Evolutionary conservation across 2,329 filamentous ascomycete species (phyloP).

Genomic region (Aspergillus sp.): DNA sequence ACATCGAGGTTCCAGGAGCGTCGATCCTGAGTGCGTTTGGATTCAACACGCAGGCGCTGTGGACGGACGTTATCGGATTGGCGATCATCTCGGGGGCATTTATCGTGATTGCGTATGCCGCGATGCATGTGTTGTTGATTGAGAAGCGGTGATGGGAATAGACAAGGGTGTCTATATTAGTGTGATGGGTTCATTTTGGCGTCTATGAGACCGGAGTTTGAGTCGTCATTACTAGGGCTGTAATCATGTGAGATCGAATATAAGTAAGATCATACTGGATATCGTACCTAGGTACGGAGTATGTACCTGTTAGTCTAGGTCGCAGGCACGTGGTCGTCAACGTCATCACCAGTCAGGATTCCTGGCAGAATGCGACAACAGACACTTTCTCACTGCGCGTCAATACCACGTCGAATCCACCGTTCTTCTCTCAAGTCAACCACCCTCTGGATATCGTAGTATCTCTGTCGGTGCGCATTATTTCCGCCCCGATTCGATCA

Average conservation of each 20-base stretch:
- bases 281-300: not conserved
- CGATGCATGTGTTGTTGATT: constrained; percentile 90
- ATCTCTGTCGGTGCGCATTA: not conserved
- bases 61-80: constrained; percentile 78
- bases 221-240: too few species aligned
- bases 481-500: too few species aligned
- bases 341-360: constrained; percentile 9
- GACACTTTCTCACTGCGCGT: not conserved
- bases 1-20: constrained; percentile 93
- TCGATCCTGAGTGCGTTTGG: constrained; percentile 94
- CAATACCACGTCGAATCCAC: not conserved
- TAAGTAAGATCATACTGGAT: not conserved
- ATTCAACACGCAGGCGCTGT: constrained; percentile 83
- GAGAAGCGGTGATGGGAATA: constrained; percentile 67
- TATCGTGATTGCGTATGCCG: constrained; percentile 80
- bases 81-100: constrained; percentile 80
- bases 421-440: not conserved
- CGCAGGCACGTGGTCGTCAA: constrained; percentile 20
- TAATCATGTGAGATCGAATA: too few species aligned
- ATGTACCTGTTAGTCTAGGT: too few species aligned
- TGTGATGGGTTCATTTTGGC: not conserved
- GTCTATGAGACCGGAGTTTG: too few species aligned
- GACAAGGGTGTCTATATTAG: not conserved
- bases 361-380: too few species aligned
- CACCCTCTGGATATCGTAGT: not conserved